Evolutionary conservation across 1,284 basidiomycete genomes (phyloP).

Genomic region (Cryptococcus wingfieldii): DNA sequence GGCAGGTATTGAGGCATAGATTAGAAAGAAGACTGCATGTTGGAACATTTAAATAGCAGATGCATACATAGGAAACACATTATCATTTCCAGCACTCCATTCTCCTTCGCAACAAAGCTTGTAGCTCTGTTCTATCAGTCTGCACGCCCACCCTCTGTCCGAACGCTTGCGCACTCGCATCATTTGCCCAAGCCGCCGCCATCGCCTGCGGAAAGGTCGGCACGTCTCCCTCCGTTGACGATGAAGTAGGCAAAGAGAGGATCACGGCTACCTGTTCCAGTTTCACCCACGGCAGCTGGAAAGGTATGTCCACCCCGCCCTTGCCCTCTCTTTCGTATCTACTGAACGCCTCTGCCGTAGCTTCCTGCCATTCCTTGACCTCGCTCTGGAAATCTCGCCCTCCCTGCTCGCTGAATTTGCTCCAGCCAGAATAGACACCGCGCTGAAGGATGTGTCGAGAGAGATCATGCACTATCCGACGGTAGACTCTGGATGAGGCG

Average conservation of each 20-base stretch:
- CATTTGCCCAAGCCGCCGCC: conserved; percentile 66
- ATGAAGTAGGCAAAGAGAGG: conserved; percentile 52
- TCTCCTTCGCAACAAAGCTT: conserved; percentile 39
- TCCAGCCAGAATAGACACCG: conserved; percentile 71
- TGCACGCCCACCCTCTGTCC: conserved; percentile 49
- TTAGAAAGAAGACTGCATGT: neutral
- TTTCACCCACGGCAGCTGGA: conserved; percentile 59
- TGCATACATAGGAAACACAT: neutral
- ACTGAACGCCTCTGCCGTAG: conserved; percentile 58
- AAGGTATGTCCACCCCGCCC: conserved; percentile 53
- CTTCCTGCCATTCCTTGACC: conserved; percentile 72
- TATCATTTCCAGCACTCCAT: conserved; percentile 40
- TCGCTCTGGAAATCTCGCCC: conserved; percentile 61
- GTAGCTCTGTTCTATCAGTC: conserved; percentile 28
- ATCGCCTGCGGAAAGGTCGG: conserved; percentile 77
- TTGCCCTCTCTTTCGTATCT: conserved; percentile 23
- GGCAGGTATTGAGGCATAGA: neutral
- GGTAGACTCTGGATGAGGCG: conserved; percentile 60
- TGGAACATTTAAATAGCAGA: neutral
- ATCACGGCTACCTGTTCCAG: conserved; percentile 65
- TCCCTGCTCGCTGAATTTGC: conserved; percentile 56
- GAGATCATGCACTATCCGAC: conserved; percentile 62
- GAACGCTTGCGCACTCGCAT: conserved; percentile 64
- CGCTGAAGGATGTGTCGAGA: conserved; percentile 72
- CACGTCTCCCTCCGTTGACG: conserved; percentile 37